Conservation (phyloP, 768 basidiomycete genomes). For the Guyanaporus albipodus region DNA sequence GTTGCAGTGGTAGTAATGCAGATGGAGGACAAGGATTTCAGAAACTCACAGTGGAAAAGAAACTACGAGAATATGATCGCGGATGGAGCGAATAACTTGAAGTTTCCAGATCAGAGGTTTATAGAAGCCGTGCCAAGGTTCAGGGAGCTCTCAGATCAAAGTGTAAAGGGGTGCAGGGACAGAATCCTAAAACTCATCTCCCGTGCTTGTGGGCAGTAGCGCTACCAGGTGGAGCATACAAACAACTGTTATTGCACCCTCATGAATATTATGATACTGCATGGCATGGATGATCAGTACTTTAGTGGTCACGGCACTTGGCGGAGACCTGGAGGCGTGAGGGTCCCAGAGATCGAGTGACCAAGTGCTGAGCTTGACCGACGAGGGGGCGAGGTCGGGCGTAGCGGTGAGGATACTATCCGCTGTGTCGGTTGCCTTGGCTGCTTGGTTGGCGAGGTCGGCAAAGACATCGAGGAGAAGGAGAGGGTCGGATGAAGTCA, state of each 20-base stretch:
- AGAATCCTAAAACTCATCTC: conserved; percentile 23
- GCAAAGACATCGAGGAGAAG: conserved; percentile 6
- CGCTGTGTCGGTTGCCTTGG: conserved; percentile 30
- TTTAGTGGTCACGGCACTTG: too few species aligned
- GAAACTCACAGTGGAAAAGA: conserved; percentile 13
- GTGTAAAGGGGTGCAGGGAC: conserved; percentile 16
- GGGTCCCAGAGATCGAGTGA: conserved; percentile 21
- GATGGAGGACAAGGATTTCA: conserved; percentile 7
- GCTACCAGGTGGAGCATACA: too few species aligned
- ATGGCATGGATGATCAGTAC: too few species aligned
- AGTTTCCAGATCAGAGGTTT: conserved; percentile 10
- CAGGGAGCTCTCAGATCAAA: conserved; percentile 8
- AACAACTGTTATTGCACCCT: too few species aligned
- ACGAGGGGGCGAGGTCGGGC: conserved; percentile 34
- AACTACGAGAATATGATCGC: conserved; percentile 8
- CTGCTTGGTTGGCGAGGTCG: conserved; percentile 16
- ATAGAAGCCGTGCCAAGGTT: conserved; percentile 21
- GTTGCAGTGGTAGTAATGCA: conserved; percentile 20
- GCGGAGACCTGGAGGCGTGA: conserved; percentile 29
- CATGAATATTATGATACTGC: too few species aligned
- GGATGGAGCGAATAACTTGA: conserved; percentile 1
- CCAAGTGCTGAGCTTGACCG: conserved; percentile 16
- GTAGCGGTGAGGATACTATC: conserved; percentile 43
- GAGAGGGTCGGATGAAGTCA: conserved; percentile 14
- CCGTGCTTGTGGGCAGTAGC: not conserved